Conservation (phyloP, 108 stramenopile species). For the Conticribra guillardii region DNA sequence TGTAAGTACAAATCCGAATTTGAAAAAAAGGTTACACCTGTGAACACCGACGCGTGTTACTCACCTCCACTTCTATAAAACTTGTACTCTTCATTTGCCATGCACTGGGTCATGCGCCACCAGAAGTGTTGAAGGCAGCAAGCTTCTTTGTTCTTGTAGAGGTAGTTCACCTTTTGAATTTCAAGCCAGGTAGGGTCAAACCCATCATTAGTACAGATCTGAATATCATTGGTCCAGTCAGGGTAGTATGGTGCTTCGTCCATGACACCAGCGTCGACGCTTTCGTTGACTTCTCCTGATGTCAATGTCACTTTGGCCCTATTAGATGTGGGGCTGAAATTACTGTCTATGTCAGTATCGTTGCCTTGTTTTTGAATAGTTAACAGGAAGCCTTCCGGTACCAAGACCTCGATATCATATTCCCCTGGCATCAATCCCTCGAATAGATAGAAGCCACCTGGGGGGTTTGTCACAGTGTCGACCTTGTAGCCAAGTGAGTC, state of each 20-base stretch:
- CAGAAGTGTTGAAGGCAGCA: slow-evolving; percentile 45
- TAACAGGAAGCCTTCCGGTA: slow-evolving; percentile 29
- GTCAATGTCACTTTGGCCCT: slow-evolving; percentile 24
- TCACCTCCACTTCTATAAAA: slow-evolving; percentile 35
- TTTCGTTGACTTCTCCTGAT: slow-evolving; percentile 34
- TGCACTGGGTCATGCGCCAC: slow-evolving; percentile 53
- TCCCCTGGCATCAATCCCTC: slow-evolving; percentile 28
- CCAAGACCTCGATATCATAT: slow-evolving; percentile 25
- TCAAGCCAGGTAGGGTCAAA: slow-evolving; percentile 47
- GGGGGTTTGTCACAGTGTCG: slow-evolving; percentile 10
- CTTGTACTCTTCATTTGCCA: slow-evolving; percentile 54
- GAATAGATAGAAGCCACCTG: slow-evolving; percentile 38
- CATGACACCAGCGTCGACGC: slow-evolving; percentile 49
- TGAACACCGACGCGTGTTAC: not conserved
- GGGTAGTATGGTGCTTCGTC: slow-evolving; percentile 49
- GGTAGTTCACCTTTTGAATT: slow-evolving; percentile 37
- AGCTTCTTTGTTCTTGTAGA: slow-evolving; percentile 47
- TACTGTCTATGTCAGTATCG: slow-evolving; percentile 31
- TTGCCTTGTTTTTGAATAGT: slow-evolving; percentile 35
- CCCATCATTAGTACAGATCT: slow-evolving; percentile 51
- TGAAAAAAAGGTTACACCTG: not conserved
- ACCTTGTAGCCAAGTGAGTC: slow-evolving; percentile 40
- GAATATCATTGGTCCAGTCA: slow-evolving; percentile 43
- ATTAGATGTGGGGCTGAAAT: slow-evolving; percentile 30
- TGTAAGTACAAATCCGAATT: no score